These are phyloP conservation scores for Leccinum arenicola DNA, from an alignment of 768 basidiomycete species.

Conservation along the genomic window DNA sequence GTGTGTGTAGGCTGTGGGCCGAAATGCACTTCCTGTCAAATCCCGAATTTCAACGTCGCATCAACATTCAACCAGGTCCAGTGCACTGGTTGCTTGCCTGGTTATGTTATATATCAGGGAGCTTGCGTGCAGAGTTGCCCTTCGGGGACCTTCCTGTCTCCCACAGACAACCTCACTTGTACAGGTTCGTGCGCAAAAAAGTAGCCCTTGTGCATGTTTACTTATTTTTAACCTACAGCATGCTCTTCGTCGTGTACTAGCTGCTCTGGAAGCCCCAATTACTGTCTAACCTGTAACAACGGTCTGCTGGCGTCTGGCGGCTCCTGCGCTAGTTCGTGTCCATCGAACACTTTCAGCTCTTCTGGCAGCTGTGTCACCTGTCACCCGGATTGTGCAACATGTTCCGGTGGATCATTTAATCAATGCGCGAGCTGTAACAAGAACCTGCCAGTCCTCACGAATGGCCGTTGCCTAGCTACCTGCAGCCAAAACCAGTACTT, in stretches of 20 bases:
- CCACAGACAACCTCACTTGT: slow-evolving; percentile 73
- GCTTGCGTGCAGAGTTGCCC: slow-evolving; percentile 72
- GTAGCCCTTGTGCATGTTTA: neutral
- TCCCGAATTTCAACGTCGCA: slow-evolving; percentile 64
- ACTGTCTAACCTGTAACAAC: slow-evolving; percentile 72
- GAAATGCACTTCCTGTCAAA: slow-evolving; percentile 76
- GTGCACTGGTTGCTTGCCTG: slow-evolving; percentile 78
- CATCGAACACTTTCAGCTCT: slow-evolving; percentile 65
- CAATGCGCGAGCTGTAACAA: slow-evolving; percentile 75
- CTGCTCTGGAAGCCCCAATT: slow-evolving; percentile 63
- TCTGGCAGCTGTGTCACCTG: slow-evolving; percentile 69
- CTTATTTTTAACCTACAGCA: slow-evolving; percentile 35
- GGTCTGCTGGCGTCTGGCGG: slow-evolving; percentile 68
- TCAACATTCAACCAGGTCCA: slow-evolving; percentile 65
- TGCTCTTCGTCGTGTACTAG: slow-evolving; percentile 74
- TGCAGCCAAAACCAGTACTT: slow-evolving; percentile 74
- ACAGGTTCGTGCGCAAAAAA: slow-evolving; percentile 47
- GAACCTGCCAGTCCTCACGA: slow-evolving; percentile 65
- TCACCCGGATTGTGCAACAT: slow-evolving; percentile 84
- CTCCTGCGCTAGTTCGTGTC: slow-evolving; percentile 73
- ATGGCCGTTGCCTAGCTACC: slow-evolving; percentile 75
- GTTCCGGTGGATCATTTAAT: slow-evolving; percentile 73
- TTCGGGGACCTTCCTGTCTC: slow-evolving; percentile 65
- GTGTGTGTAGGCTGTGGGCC: slow-evolving; percentile 67
- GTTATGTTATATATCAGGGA: slow-evolving; percentile 68